Evolutionary conservation across 768 basidiomycete genomes (phyloP), one percentile per base, ranked within the genome.

Genomic region (Suillus placidus): DNA sequence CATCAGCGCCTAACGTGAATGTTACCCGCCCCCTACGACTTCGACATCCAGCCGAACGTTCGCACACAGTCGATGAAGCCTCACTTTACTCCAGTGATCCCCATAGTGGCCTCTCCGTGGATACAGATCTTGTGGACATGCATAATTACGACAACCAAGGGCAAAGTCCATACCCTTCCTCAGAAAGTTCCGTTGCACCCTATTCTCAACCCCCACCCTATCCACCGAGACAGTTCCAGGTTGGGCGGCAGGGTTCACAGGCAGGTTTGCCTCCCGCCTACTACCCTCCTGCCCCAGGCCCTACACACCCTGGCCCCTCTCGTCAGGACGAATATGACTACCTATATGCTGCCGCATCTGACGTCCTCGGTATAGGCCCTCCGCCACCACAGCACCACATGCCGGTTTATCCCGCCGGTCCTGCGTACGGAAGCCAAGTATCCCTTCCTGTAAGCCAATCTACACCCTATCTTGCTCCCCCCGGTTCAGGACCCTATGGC

Each of bases 341-440:
- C 43, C 76, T 92, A 14, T 90, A 92, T 74, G 84, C 85, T 12
- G 92, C 92, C 16, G 93, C 93, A 10, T 92, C 92, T 10, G 87
- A 90, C 74, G 89, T 93, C 10, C 82, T 94, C 18, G 92, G 92
- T 18, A 88, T 92, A 86, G 87, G 84, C 0, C 90, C 86, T 23
- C 89, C 89, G 54, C 70, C 60, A 68, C 67, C 55, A 55, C 68
- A 49, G 38, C 66, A 68, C 58, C 68, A 69, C 30, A 51, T 66
- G 58, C 66, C 62, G 18, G 32, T 69, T 66, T 73, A 76, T 64
- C 61, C 60, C 18, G 68, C 73, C 32, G 64, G 75, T 67, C 67
- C 65, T 64, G 58, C 66, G 16, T 76, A 76, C 26, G 35, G 65
- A 20, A 57, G 58, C 63, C 70, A 68, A 40, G 69, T 67, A 20